phyloP scores from a whole-genome alignment of 2,329 filamentous ascomycete genomes.

The Byssothecium circinans region DNA sequence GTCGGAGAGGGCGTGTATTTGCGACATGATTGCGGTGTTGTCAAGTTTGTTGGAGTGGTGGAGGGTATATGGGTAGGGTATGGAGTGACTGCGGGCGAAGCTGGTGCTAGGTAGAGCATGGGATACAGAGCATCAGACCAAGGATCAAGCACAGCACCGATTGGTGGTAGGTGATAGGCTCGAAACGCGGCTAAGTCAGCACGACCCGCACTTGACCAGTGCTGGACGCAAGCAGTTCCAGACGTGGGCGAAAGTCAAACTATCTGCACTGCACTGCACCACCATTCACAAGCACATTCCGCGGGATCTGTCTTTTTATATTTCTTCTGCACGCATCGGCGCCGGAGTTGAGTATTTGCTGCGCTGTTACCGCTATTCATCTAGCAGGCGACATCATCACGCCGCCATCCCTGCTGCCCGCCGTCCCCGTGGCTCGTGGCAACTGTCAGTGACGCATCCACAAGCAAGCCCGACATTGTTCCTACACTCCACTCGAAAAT shows the following conservation, averaged over 20 bases:
- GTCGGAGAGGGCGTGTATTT: slow-evolving; percentile 92
- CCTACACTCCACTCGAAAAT: no score
- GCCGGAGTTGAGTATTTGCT: not conserved
- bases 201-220: no score
- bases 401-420: slow-evolving; percentile 33
- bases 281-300: no score
- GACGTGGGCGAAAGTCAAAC: no score
- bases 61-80: slow-evolving; percentile 5
- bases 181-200: no score
- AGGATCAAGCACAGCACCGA: no score
- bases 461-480: slow-evolving; percentile 7
- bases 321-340: not conserved
- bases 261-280: no score
- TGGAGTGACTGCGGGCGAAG: slow-evolving; percentile 15
- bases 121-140: slow-evolving; percentile 3
- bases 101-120: slow-evolving; percentile 2
- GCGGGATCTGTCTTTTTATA: no score
- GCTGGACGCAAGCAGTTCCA: no score
- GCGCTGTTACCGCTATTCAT: not conserved
- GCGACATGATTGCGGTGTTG: slow-evolving; percentile 72
- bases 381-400: slow-evolving; percentile 31
- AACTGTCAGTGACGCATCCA: slow-evolving; percentile 30
- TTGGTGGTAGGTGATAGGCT: no score
- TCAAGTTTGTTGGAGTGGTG: slow-evolving; percentile 3
- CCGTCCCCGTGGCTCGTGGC: slow-evolving; percentile 15